phyloP scores from a whole-genome alignment of 2,329 filamentous ascomycete species.

The Trichoderma aggressivum region DNA sequence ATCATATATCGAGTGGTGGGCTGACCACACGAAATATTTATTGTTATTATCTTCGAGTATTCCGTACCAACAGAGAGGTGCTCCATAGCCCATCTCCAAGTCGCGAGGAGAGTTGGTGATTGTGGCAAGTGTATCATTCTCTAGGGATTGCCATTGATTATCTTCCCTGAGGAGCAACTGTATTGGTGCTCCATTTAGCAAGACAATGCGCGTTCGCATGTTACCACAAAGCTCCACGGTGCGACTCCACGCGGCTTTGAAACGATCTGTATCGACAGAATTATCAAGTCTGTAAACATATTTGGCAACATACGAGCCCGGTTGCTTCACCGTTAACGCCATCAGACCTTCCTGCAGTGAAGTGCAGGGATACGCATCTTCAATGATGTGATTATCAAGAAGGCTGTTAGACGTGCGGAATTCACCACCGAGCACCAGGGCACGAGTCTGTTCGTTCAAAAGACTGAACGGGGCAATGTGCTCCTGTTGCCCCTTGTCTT shows the following conservation, averaged over 20 bases:
- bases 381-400: slow-evolving; percentile 1
- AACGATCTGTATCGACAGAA: slow-evolving; percentile 23
- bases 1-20: slow-evolving; percentile 16
- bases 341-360: slow-evolving; percentile 25
- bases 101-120: not conserved
- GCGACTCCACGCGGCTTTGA: slow-evolving; percentile 30
- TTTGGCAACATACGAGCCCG: slow-evolving; percentile 35
- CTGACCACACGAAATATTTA: not conserved
- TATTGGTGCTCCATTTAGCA: not conserved
- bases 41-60: not conserved
- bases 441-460: not conserved
- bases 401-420: not conserved
- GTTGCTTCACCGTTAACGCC: slow-evolving; percentile 30
- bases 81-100: slow-evolving; percentile 12
- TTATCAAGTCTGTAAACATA: slow-evolving; percentile 25
- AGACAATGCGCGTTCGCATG: slow-evolving; percentile 13
- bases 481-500: not conserved
- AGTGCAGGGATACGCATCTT: slow-evolving; percentile 25
- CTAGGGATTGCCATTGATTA: slow-evolving; percentile 1
- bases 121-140: not conserved
- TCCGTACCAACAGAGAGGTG: slow-evolving; percentile 13
- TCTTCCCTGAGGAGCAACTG: slow-evolving; percentile 9
- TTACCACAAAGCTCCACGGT: slow-evolving; percentile 16
- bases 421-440: not conserved
- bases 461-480: not conserved